Base-by-base conservation (phyloP, 192 early-diverging fungal species). In the Podila epigama region DNA sequence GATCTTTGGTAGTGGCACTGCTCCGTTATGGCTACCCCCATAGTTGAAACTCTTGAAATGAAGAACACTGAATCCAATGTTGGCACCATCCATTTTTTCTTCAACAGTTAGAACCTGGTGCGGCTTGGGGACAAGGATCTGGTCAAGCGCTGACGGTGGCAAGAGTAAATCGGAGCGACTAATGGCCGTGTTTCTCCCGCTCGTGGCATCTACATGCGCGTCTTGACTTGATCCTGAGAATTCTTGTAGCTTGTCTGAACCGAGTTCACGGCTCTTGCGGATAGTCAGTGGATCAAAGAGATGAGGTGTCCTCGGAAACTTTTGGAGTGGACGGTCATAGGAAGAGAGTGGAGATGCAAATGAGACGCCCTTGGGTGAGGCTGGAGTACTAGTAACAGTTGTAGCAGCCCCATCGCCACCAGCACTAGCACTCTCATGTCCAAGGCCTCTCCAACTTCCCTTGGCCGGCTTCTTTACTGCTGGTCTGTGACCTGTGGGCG, bases 21-120 rank as follows among this genome's bases (percentile, higher is more conserved):
- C 18, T 8, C 28, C 54, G 27, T 56, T 27, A 8, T 54, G n/a
- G 51, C 27, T 13, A 67, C 25, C 7, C 70, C 58, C 31, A 63
- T 58, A 37, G 35, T 58, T 52, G 50, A 77, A 59, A 0, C 66
- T 63, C 40, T 68, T 68, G 73, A 77, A 77, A 36, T 77, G 73
- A 29, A 77, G 10, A 2, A 77, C 73, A 50, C 73, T 77, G 66
- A 77, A 77, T 9, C 73, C 73, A 60, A 77, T 77, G 50, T 77
- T 77, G 39, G 73, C 73, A 2, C 73, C 73, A 27, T 77, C 73
- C 66, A 77, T 68, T 28, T 77, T 77, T 37, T 77, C 73, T 40
- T 77, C 73, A 2, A 77, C 66, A 6, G 73, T 77, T 29, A 77
- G 36, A 6, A 68, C 66, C 20, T 77, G 73, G 9, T 77, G 73